Evolutionary conservation across 192 early-diverging fungal genomes (phyloP), one percentile per base, ranked within the genome.

Genomic region (Dissophora ornata): DNA sequence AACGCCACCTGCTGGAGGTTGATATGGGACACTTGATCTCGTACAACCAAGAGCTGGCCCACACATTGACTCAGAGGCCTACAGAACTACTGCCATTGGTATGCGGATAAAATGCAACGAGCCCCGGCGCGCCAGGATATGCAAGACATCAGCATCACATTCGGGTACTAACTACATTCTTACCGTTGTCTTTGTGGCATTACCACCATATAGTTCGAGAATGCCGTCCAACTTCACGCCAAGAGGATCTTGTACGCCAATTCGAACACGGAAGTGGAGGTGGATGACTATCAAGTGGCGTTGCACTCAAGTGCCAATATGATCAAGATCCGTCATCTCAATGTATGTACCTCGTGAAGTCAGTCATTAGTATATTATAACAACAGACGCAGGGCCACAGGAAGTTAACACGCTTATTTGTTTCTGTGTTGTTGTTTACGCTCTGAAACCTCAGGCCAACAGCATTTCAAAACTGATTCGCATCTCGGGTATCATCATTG

Each of bases 401-500:
- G 36, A 38, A 13, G 13, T 38, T 38, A 6, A 38, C 6, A 13
- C 36, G 36, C 36, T 38, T 9, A 38, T 38, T 9, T 38, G 7
- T 38, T 13, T 38, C 36, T 38, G 6, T 38, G n/a, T 13, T 38
- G 36, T 38, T 9, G 13, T 38, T 38, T 13, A 40, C 34, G n/a
- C 11, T 13, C n/a, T n/a, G n/a, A 19, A 36, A 30, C 16, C 15
- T 10, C 65, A 95, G 93, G 84, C 93, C 49, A 73, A 85, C 29
- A 87, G 87, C 59, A 97, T 99, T 62, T 93, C 93, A 40, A 94
- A 97, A 69, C 85, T 99, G 24, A 94, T 99, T 57, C 92, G 95
- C 41, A 88, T 99, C 55, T 90, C 95, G 12, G 98, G 98, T 30
- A 99, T 99, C 51, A 90, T 98, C 29, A 98, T 99, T 57, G 91